These are phyloP conservation scores for Mortierella sp. DNA, from an alignment of 371 early-diverging fungal genomes.

Conservation along the genomic window DNA sequence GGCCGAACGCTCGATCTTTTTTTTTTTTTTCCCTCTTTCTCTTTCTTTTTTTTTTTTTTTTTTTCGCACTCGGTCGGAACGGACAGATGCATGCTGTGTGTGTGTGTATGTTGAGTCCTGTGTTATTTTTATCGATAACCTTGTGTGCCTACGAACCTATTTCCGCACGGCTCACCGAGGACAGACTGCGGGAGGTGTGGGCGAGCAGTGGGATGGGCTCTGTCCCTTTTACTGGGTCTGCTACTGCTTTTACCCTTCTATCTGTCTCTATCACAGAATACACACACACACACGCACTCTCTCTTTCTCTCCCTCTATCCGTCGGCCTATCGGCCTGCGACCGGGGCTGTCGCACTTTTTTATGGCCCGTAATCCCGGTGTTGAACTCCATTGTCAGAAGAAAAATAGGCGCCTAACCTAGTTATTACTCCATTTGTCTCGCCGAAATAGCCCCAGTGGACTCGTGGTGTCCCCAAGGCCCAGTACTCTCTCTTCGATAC, in stretches of 20 bases:
- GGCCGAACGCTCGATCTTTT: not conserved
- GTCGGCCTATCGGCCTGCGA: not conserved
- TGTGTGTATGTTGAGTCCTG: not conserved
- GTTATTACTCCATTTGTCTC: not conserved
- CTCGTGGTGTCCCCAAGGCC: constrained; percentile 54
- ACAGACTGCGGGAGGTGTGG: too few species aligned
- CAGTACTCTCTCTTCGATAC: constrained; percentile 55
- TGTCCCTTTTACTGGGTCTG: not conserved
- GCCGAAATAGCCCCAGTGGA: constrained; percentile 61
- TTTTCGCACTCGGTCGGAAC: constrained; percentile 1
- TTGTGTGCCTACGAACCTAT: too few species aligned
- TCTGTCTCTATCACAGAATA: not conserved
- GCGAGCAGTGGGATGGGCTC: not conserved
- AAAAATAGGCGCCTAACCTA: not conserved
- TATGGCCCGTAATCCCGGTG: too few species aligned
- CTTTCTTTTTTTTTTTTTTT: not conserved
- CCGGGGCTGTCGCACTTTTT: too few species aligned
- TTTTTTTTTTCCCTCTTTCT: constrained; percentile 1
- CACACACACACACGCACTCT: constrained; percentile 1
- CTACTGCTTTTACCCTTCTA: not conserved
- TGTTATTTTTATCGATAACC: not conserved
- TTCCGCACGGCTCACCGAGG: too few species aligned
- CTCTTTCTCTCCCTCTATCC: not conserved
- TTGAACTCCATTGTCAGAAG: too few species aligned
- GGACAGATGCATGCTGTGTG: too few species aligned